Evolutionary conservation across 176 grass and related monocot genomes (phyloP), one percentile per base, ranked within the genome.

Genomic region (Elymus sibiricus): DNA sequence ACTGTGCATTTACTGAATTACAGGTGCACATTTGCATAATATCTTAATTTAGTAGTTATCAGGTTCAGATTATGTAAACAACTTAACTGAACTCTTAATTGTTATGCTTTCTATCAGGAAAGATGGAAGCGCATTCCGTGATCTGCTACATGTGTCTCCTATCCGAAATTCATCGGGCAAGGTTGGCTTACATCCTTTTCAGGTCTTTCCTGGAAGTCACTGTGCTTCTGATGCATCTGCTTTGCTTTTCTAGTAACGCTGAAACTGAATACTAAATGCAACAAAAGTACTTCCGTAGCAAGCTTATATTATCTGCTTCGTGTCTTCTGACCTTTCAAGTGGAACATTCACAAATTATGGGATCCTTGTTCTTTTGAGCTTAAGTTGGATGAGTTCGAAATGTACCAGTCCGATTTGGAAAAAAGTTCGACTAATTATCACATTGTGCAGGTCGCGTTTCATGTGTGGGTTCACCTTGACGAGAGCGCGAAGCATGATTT

Each of bases 131-230:
- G 87, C 84, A 9, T 99, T 96, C 82, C 77, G 67, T 82, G 92
- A 99, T 91, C 79, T 90, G 82, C 76, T 96, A 74, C 97, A 99
- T 68, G 83, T 96, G 74, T 99, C 97, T 78, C 97, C 97, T 59
- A 88, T 99, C 29, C 84, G 97, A 83, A 89, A 99, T 88, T 87
- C 97, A 90, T 86, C 73, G 25, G 97, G 97, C 84, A 99, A 94
- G 97, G 94, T 98, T 88, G 7, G 84, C 28, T 87, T 84, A 83
- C 46, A 58, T 74, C 38, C 71, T 44, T 64, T 66, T 80, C 40
- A 81, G 42, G 24, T 77, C 46, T 66, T 80, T 84, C 83, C 44
- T 86, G 34, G 29, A 76, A 82, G 37, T 22, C 58, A 38, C 15
- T 70, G 51, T 39, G 26, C 15, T 63, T 70, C n/a, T 77, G 31